Evolutionary conservation across 1,139 yeast species (phyloP).

Genomic region (Blastobotrys raffinosifermentans): DNA sequence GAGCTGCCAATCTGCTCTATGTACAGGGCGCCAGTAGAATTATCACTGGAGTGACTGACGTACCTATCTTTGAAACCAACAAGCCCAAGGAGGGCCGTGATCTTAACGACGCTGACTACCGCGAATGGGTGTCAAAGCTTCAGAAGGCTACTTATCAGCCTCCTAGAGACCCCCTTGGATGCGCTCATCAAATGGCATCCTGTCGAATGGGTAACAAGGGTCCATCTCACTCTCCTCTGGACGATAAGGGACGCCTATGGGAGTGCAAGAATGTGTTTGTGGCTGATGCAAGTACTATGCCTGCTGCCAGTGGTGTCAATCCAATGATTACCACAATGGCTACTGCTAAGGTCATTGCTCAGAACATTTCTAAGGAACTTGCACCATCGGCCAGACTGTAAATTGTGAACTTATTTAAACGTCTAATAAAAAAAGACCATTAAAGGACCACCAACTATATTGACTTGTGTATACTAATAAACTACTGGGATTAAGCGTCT

Average conservation of each 20-base stretch:
- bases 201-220: slow-evolving; percentile 51
- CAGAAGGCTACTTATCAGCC: slow-evolving; percentile 34
- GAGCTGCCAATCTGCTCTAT: slow-evolving; percentile 45
- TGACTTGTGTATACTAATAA: no score
- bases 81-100: slow-evolving; percentile 41
- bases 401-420: no score
- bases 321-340: slow-evolving; percentile 37
- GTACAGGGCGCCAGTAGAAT: slow-evolving; percentile 49
- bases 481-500: not conserved
- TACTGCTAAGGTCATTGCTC: slow-evolving; percentile 25
- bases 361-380: slow-evolving; percentile 24
- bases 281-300: slow-evolving; percentile 54
- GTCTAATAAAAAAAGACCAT: slow-evolving; percentile 3
- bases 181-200: slow-evolving; percentile 59
- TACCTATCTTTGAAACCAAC: slow-evolving; percentile 38
- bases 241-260: slow-evolving; percentile 44
- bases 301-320: slow-evolving; percentile 56
- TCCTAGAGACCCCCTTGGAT: slow-evolving; percentile 36
- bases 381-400: no score
- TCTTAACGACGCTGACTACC: slow-evolving; percentile 44
- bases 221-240: slow-evolving; percentile 46
- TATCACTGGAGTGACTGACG: slow-evolving; percentile 36
- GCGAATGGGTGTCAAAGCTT: slow-evolving; percentile 39
- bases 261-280: slow-evolving; percentile 51
- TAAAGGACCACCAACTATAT: not conserved